These are phyloP conservation scores for Boletus subcaerulescens DNA, from an alignment of 768 basidiomycete species.

Conservation along the genomic window DNA sequence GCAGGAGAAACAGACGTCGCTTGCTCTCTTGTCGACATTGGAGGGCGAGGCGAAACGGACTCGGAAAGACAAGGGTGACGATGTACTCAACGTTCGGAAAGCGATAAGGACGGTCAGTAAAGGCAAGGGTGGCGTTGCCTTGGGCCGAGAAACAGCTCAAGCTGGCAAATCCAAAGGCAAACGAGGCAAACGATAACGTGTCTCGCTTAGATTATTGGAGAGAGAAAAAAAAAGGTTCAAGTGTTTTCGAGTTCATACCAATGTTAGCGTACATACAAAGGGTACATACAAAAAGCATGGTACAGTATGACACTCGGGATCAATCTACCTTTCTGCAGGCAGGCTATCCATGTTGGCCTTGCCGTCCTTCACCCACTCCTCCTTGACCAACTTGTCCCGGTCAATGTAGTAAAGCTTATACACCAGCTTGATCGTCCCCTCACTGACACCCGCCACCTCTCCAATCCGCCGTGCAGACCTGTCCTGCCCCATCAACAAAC, in stretches of 20 bases:
- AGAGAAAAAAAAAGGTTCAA: constrained; percentile 4
- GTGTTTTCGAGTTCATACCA: constrained; percentile 12
- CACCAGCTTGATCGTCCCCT: constrained; percentile 91
- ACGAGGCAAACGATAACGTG: constrained; percentile 25
- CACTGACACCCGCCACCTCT: constrained; percentile 88
- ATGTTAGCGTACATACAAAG: constrained; percentile 11
- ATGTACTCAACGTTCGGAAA: constrained; percentile 82
- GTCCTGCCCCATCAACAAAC: constrained; percentile 68
- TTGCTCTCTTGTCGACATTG: constrained; percentile 75
- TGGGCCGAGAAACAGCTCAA: constrained; percentile 41
- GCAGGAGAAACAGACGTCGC: constrained; percentile 67
- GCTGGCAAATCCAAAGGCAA: constrained; percentile 24
- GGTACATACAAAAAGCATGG: constrained; percentile 17
- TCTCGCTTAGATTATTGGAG: too few species aligned
- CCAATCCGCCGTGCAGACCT: constrained; percentile 86
- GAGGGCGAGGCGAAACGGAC: constrained; percentile 63
- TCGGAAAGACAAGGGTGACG: constrained; percentile 43
- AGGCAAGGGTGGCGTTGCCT: constrained; percentile 59
- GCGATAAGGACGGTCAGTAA: constrained; percentile 77
- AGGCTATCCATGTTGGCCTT: constrained; percentile 48
- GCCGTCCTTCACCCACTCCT: constrained; percentile 82
- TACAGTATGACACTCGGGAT: constrained; percentile 8
- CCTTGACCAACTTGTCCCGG: constrained; percentile 76
- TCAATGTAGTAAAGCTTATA: constrained; percentile 76
- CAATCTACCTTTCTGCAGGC: constrained; percentile 21